These are phyloP conservation scores for Tilletia horrida DNA, from an alignment of 1,284 basidiomycete genomes.

Conservation along the genomic window DNA sequence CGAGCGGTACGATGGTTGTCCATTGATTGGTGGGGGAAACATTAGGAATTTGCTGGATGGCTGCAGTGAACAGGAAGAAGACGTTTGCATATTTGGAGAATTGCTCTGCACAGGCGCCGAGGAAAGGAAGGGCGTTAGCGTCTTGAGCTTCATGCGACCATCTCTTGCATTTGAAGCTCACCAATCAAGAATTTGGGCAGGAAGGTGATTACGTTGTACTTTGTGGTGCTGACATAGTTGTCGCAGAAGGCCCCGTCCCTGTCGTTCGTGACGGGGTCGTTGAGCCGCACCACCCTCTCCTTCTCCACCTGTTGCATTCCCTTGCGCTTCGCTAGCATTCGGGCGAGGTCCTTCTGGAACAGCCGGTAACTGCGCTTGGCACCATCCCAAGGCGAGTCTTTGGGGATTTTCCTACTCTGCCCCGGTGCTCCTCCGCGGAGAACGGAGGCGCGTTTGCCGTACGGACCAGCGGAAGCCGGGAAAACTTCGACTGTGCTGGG, in stretches of 20 bases:
- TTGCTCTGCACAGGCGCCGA: constrained; percentile 66
- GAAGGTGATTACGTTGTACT: constrained; percentile 87
- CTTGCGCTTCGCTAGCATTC: constrained; percentile 33
- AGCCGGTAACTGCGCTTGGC: constrained; percentile 33
- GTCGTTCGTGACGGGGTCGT: constrained; percentile 46
- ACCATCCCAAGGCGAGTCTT: constrained; percentile 33
- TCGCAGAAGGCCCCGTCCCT: constrained; percentile 45
- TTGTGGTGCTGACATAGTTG: constrained; percentile 91
- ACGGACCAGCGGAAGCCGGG: background rate
- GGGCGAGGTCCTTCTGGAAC: constrained; percentile 33
- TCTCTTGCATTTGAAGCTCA: constrained; percentile 56
- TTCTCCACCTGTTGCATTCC: constrained; percentile 31
- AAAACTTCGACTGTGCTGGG: constrained; percentile 22
- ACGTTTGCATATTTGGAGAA: constrained; percentile 98
- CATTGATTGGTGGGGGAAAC: constrained; percentile 94
- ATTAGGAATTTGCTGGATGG: constrained; percentile 95
- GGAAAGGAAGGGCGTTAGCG: no score
- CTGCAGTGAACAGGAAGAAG: constrained; percentile 98
- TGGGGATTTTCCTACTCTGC: constrained; percentile 29
- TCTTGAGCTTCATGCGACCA: background rate
- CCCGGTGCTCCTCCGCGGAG: constrained; percentile 21
- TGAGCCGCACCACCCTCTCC: constrained; percentile 46
- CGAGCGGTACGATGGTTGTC: constrained; percentile 91
- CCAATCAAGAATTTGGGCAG: constrained; percentile 88
- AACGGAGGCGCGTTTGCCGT: constrained; percentile 18